Evolutionary conservation across 495 filamentous ascomycete species (phyloP).

Genomic region (Hypoxylon crocopeplum): DNA sequence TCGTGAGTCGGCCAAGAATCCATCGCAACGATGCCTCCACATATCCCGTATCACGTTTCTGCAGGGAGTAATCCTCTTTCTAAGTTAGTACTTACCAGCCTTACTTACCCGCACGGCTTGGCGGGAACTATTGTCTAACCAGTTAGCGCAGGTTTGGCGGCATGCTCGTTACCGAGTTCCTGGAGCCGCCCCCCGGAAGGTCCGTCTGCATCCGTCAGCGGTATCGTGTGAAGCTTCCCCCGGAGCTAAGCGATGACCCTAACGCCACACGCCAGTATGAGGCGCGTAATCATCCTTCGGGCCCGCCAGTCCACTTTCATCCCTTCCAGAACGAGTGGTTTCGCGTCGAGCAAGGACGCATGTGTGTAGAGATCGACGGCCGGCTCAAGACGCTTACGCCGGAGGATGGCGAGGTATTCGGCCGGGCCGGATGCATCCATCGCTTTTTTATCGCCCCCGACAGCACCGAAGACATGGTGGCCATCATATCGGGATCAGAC

Average conservation of each 20-base stretch:
- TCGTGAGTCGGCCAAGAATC: no score
- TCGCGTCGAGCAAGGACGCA: constrained; percentile 31
- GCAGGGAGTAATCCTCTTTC: no score
- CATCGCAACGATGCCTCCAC: no score
- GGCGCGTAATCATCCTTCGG: constrained; percentile 4
- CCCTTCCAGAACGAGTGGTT: constrained; percentile 44
- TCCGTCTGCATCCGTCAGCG: constrained; percentile 9
- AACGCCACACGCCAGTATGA: constrained; percentile 1
- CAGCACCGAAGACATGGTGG: constrained; percentile 9
- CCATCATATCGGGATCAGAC: constrained; percentile 4
- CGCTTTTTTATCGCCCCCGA: constrained; percentile 31
- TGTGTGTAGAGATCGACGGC: constrained; percentile 39
- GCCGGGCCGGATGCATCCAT: constrained; percentile 38
- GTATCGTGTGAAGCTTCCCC: not conserved
- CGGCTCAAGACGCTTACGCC: constrained; percentile 12
- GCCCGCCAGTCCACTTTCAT: constrained; percentile 46
- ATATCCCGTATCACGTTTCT: no score
- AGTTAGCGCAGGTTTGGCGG: constrained; percentile 20
- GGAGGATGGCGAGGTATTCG: constrained; percentile 38
- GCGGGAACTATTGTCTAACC: no score
- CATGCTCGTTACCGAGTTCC: constrained; percentile 11
- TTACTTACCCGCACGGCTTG: no score
- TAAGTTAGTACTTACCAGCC: no score
- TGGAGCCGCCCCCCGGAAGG: constrained; percentile 11
- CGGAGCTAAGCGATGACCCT: not conserved